Base-by-base conservation (phyloP, 2,329 filamentous ascomycete species). In the Fusarium abutilonis region DNA sequence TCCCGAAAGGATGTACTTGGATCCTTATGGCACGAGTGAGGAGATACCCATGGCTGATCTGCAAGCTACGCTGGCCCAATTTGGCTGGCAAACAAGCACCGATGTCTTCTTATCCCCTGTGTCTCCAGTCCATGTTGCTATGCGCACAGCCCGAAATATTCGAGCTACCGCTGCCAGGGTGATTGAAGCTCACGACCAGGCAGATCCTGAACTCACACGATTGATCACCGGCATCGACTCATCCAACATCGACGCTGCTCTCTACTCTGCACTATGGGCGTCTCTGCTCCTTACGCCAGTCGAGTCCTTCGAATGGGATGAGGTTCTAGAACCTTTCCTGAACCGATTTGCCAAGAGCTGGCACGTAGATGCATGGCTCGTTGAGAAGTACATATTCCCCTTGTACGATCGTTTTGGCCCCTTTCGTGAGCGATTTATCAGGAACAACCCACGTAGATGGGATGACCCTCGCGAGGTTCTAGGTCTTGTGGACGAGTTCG, bases 111-210 rank as follows among this genome's bases (percentile, higher is more conserved):
- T 96, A 17, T 79, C 81, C 4, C 85, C 90, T 9, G 88, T 91
- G 1, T 79, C 82, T 1, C 85, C 86, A 2, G 79, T 85, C 3
- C 84, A 89, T 52, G 86, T 97, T 64, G 86, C 93, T 8, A 81
- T 91, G 67, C 87, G 93, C 49, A 90, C 89, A 9, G 74, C 75
- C 13, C 87, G 89, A 67, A 97, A 96, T 75, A 93, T 98, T 64
- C 83, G 90, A 68, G 87, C 87, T 41, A 91, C 90, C 1, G 92
- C 70, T 43, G 66, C 69, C 6, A 70, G 71, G 35, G 69, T 71
- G 9, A 52, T 72, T 26, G 71, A 72, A 34, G 54, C 73, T 17
- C 72, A 72, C 29, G 66, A 73, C 32, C 49, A 68, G 41, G 67
- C 59, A 6, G 68, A 72, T 13, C 59, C 69, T 10, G 66, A 72